Evolutionary conservation across 495 filamentous ascomycete genomes (phyloP).

Genomic region (Talaromyces ruber): DNA sequence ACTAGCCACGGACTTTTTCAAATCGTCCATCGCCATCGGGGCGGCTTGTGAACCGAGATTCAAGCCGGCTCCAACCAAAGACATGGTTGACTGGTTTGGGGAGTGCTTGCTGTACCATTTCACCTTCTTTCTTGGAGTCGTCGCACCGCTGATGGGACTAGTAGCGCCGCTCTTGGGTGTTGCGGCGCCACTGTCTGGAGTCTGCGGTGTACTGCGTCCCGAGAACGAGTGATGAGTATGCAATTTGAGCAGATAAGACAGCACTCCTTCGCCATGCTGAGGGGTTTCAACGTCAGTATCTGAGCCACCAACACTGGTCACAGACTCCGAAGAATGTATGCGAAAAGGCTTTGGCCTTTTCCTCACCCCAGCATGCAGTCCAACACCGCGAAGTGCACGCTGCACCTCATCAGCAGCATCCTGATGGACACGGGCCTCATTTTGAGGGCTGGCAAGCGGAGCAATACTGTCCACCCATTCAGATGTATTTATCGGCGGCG

Average conservation of each 20-base stretch:
- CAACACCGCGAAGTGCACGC: slow-evolving; percentile 34
- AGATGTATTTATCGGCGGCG: background rate
- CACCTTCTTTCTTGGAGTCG: slow-evolving; percentile 38
- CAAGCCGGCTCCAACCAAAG: slow-evolving; percentile 38
- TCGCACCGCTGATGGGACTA: slow-evolving; percentile 35
- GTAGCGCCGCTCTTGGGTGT: slow-evolving; percentile 23
- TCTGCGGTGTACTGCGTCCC: slow-evolving; percentile 22
- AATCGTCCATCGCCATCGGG: slow-evolving; percentile 20
- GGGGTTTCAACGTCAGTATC: slow-evolving; percentile 14
- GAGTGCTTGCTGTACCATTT: slow-evolving; percentile 60
- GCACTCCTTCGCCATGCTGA: slow-evolving; percentile 27
- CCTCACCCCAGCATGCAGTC: slow-evolving; percentile 20
- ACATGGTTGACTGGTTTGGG: slow-evolving; percentile 32
- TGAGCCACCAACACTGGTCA: background rate
- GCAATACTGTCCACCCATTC: background rate
- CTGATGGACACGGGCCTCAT: slow-evolving; percentile 10
- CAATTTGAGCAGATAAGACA: slow-evolving; percentile 31
- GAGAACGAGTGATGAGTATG: slow-evolving; percentile 20
- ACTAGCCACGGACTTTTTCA: slow-evolving; percentile 21
- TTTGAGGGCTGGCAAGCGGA: background rate
- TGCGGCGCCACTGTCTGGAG: slow-evolving; percentile 28
- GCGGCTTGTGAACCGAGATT: slow-evolving; percentile 33
- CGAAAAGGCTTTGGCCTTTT: slow-evolving; percentile 18
- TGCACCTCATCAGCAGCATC: slow-evolving; percentile 31
- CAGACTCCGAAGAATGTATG: slow-evolving; percentile 1